Evolutionary conservation across 352 stramenopile species (phyloP).

Genomic region (Globisporangium nunn): DNA sequence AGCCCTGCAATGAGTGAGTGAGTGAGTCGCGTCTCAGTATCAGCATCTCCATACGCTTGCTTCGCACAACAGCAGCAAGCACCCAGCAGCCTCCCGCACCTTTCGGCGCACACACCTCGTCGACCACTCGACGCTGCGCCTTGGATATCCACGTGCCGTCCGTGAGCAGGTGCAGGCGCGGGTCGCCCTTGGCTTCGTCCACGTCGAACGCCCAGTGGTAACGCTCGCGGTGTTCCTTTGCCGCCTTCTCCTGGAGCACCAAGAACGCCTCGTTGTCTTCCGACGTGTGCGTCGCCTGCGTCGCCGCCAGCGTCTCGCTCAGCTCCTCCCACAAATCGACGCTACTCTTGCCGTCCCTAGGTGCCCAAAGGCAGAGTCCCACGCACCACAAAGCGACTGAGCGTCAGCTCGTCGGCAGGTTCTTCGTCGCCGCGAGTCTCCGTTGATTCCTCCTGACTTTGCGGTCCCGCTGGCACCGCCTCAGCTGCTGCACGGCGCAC

Average conservation of each 20-base stretch:
- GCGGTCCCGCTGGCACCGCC: not conserved
- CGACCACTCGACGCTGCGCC: conserved; percentile 47
- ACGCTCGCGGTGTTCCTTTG: conserved; percentile 52
- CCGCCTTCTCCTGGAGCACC: conserved; percentile 62
- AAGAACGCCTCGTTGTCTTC: conserved; percentile 81
- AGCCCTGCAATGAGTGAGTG: conserved; percentile 20
- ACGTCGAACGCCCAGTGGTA: conserved; percentile 81
- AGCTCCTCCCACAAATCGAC: too few species aligned
- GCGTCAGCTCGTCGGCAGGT: conserved; percentile 25
- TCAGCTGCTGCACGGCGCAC: not conserved
- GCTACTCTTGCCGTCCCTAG: too few species aligned
- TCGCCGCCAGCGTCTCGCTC: not conserved
- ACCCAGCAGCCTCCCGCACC: conserved; percentile 9
- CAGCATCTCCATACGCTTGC: not conserved
- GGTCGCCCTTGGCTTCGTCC: conserved; percentile 38
- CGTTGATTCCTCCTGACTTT: not conserved
- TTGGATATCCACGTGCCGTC: conserved; percentile 73
- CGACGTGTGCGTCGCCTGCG: conserved; percentile 68
- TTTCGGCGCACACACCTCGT: conserved; percentile 54
- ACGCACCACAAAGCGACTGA: conserved; percentile 66
- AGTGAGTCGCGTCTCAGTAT: not conserved
- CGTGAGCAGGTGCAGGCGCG: conserved; percentile 59
- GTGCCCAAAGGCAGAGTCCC: too few species aligned
- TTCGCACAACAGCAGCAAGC: not conserved
- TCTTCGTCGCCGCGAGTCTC: not conserved